phyloP scores from a whole-genome alignment of 1,284 basidiomycete genomes.

The Microbotryum intermedium region DNA sequence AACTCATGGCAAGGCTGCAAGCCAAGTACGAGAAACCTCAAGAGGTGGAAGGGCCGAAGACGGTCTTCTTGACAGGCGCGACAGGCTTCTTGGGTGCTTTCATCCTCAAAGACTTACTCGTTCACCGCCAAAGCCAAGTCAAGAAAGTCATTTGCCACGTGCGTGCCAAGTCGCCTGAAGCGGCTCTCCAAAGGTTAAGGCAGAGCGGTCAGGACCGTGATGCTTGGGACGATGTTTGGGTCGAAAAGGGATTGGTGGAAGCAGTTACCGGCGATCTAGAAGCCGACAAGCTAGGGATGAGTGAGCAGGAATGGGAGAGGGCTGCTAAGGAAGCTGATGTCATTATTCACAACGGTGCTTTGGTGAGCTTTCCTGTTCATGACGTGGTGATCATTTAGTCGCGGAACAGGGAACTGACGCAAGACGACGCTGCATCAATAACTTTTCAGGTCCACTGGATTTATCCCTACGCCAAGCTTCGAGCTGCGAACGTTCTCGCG shows the following conservation, averaged over 20 bases:
- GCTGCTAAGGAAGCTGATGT: conserved; percentile 70
- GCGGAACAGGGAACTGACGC: background rate
- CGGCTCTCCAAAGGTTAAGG: conserved; percentile 62
- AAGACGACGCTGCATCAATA: background rate
- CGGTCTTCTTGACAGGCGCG: conserved; percentile 82
- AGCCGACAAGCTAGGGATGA: conserved; percentile 66
- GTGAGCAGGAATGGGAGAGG: conserved; percentile 55
- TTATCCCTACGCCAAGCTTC: conserved; percentile 90
- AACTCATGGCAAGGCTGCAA: conserved; percentile 54
- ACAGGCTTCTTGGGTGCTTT: conserved; percentile 97
- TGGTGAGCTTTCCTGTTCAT: conserved; percentile 51
- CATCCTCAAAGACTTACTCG: conserved; percentile 72
- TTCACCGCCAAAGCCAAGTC: conserved; percentile 49
- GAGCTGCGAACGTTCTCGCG: conserved; percentile 80
- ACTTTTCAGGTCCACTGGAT: conserved; percentile 84
- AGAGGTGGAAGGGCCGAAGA: conserved; percentile 51
- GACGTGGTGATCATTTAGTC: background rate
- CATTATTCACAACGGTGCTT: conserved; percentile 89
- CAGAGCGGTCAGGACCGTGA: conserved; percentile 72
- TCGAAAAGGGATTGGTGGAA: conserved; percentile 58
- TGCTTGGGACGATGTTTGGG: conserved; percentile 91
- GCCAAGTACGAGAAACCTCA: conserved; percentile 52
- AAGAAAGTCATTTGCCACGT: conserved; percentile 86
- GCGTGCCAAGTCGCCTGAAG: conserved; percentile 57
- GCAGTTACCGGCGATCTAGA: conserved; percentile 84